These are phyloP conservation scores for Hypomyces rosellus DNA, from an alignment of 2,329 filamentous ascomycete genomes.

Conservation along the genomic window DNA sequence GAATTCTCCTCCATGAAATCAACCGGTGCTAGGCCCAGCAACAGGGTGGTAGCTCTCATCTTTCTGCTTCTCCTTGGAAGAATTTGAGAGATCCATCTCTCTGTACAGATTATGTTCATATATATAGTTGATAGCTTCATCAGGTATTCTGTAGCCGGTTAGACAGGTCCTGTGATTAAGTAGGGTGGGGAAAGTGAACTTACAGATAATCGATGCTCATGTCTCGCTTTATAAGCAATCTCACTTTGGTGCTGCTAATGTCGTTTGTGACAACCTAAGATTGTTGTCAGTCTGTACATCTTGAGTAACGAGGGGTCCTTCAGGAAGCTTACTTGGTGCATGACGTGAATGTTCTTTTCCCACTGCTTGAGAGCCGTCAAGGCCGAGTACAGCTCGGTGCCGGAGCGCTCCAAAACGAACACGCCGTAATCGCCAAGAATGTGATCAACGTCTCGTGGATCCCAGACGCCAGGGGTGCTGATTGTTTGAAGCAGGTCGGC, in stretches of 20 bases:
- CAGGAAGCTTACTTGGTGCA: conserved; percentile 44
- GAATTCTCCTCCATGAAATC: too few species aligned
- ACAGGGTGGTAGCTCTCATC: background rate
- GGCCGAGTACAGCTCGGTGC: conserved; percentile 84
- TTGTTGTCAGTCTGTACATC: conserved; percentile 6
- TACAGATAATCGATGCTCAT: conserved; percentile 51
- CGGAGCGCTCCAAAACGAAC: conserved; percentile 81
- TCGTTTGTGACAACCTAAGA: conserved; percentile 72
- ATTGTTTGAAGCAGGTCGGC: conserved; percentile 70
- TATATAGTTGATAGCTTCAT: conserved; percentile 69
- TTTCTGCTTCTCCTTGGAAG: conserved; percentile 21
- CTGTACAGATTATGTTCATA: conserved; percentile 60
- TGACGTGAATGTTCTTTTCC: conserved; percentile 81
- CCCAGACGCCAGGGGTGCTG: conserved; percentile 73
- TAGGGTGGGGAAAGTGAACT: conserved; percentile 9
- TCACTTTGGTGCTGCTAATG: conserved; percentile 75
- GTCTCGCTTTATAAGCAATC: conserved; percentile 69
- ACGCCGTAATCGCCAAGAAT: conserved; percentile 79
- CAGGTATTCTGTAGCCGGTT: conserved; percentile 42
- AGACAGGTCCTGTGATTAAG: background rate
- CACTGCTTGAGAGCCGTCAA: conserved; percentile 74
- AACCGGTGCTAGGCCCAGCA: too few species aligned
- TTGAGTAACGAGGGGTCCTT: too few species aligned
- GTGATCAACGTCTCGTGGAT: conserved; percentile 74
- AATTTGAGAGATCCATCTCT: conserved; percentile 33